phyloP scores from a whole-genome alignment of 2,329 filamentous ascomycete species.

The Colletotrichum sojae region DNA sequence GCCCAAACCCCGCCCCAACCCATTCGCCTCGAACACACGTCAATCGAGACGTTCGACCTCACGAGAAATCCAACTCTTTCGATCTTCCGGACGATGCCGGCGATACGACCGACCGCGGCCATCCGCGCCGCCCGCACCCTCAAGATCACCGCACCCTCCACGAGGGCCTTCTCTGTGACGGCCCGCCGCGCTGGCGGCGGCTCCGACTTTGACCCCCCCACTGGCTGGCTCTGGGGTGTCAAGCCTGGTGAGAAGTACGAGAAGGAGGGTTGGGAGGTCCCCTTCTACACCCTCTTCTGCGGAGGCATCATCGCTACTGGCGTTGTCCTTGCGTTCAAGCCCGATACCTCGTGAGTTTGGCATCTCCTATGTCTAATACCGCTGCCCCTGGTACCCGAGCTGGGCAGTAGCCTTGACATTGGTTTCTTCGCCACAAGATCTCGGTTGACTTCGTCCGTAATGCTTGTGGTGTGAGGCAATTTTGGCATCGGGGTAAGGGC shows the following conservation, averaged over 20 bases:
- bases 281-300: constrained; percentile 88
- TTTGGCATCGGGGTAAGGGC: not conserved
- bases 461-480: constrained; percentile 28
- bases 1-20: constrained; percentile 4
- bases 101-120: constrained; percentile 42
- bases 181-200: constrained; percentile 57
- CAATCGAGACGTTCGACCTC: constrained; percentile 27
- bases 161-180: constrained; percentile 61
- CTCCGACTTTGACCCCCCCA: constrained; percentile 88
- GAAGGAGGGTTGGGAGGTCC: constrained; percentile 95
- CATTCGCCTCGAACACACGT: constrained; percentile 12
- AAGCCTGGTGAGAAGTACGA: constrained; percentile 96
- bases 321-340: constrained; percentile 94
- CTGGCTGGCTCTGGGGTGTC: constrained; percentile 93
- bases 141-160: constrained; percentile 47
- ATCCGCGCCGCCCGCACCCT: constrained; percentile 49
- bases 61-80: not conserved
- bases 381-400: too few relatives aligned
- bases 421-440: not conserved
- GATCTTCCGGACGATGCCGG: constrained; percentile 35
- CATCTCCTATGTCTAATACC: not conserved
- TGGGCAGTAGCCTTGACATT: too few relatives aligned
- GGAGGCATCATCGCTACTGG: constrained; percentile 80
- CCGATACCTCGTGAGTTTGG: constrained; percentile 92
- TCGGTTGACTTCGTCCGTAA: not conserved